Conservation (phyloP, 768 basidiomycete species). For the Amanita rimosa region DNA sequence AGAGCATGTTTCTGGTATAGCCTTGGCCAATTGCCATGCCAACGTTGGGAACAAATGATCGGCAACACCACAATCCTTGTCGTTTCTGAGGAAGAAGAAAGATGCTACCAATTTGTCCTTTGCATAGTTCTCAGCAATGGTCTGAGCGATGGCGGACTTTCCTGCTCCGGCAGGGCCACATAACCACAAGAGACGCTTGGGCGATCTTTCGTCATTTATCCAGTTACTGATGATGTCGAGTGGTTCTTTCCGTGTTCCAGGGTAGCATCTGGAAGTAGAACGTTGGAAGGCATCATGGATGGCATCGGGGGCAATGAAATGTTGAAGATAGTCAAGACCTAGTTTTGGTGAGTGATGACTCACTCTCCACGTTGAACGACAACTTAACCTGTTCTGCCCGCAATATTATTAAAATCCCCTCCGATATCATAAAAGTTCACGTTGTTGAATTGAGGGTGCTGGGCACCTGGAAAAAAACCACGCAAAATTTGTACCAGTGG, state of each 20-base stretch:
- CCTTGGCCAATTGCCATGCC: background rate
- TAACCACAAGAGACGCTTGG: background rate
- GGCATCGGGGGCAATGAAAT: background rate
- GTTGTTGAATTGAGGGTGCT: background rate
- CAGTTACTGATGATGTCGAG: background rate
- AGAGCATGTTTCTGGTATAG: background rate
- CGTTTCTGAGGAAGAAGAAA: background rate
- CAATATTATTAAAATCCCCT: background rate
- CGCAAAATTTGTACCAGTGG: too few relatives aligned
- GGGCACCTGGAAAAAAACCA: too few relatives aligned
- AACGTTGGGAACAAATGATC: background rate
- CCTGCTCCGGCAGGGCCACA: background rate
- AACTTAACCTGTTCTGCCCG: background rate
- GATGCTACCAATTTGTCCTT: background rate
- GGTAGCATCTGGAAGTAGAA: background rate
- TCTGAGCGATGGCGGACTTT: background rate
- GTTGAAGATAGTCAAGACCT: background rate
- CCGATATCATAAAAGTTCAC: background rate
- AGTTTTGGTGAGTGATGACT: background rate
- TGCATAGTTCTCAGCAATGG: background rate
- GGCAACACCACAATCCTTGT: background rate
- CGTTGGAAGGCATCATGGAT: background rate
- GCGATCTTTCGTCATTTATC: background rate
- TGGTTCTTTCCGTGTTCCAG: background rate
- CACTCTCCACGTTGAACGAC: background rate